These are phyloP conservation scores for Euphorbia corollata DNA, from an alignment of 441 rosid species.

Conservation along the genomic window DNA sequence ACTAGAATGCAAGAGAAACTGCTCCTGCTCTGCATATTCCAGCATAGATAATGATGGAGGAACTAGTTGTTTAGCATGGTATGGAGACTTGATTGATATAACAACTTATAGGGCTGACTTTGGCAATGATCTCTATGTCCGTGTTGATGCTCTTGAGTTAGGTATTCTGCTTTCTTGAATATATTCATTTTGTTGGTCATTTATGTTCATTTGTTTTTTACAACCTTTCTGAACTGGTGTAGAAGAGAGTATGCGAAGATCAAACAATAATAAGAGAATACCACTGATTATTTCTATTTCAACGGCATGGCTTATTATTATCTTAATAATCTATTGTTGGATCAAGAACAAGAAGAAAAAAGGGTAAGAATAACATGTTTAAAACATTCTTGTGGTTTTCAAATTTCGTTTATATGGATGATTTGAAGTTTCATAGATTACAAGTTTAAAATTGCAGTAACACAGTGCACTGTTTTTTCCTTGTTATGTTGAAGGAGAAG, in stretches of 20 bases:
- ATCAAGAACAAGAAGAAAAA: background rate
- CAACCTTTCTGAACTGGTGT: background rate
- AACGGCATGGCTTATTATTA: background rate
- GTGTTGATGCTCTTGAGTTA: constrained; percentile 22
- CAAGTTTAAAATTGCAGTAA: background rate
- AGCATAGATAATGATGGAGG: constrained; percentile 2
- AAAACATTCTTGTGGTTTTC: background rate
- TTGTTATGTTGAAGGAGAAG: background rate
- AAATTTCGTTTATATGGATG: background rate
- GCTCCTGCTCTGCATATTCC: constrained; percentile 19
- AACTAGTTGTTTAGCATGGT: constrained; percentile 18
- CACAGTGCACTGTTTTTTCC: background rate
- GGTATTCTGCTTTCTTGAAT: constrained; percentile 8
- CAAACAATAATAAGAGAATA: background rate
- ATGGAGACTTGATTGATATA: constrained; percentile 16
- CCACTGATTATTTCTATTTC: background rate
- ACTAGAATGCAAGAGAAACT: constrained; percentile 21
- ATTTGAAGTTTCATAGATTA: background rate
- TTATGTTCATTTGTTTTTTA: background rate
- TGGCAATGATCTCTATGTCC: constrained; percentile 13
- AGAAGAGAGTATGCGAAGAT: background rate
- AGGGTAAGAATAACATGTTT: background rate
- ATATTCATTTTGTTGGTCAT: background rate
- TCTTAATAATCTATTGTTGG: background rate
- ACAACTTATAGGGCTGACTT: background rate